Conservation (phyloP, 345 rosid genomes). For the Syzygium aqueum region DNA sequence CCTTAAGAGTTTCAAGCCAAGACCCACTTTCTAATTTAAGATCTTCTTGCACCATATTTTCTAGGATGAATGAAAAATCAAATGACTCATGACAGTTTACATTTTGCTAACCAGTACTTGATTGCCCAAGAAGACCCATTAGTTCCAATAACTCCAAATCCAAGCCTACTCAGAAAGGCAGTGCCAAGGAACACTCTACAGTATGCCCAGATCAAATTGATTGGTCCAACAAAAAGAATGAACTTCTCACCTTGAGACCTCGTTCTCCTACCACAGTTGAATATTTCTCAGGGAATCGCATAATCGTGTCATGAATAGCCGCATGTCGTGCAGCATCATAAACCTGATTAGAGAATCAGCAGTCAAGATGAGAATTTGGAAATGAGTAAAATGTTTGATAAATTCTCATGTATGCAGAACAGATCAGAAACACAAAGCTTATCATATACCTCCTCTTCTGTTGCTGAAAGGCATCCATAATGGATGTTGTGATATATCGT, state of each 20-base stretch:
- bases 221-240: not conserved
- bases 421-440: not conserved
- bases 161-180: not conserved
- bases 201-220: not conserved
- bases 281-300: slow-evolving; percentile 88
- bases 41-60: not conserved
- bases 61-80: not conserved
- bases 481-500: slow-evolving; percentile 93
- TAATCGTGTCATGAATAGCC: slow-evolving; percentile 86
- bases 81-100: not conserved
- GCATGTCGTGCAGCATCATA: slow-evolving; percentile 94
- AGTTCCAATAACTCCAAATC: not conserved
- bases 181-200: not conserved
- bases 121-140: not conserved
- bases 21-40: not conserved
- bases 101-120: not conserved
- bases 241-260: slow-evolving; percentile 84
- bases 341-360: slow-evolving; percentile 38
- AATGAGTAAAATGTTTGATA: not conserved
- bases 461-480: slow-evolving; percentile 89
- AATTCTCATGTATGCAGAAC: not conserved
- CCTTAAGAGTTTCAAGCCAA: not conserved
- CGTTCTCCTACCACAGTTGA: slow-evolving; percentile 94
- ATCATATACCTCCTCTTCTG: slow-evolving; percentile 67
- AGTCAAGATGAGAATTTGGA: not conserved